Conservation (phyloP, 768 basidiomycete species). For the Lepiota venenata region DNA sequence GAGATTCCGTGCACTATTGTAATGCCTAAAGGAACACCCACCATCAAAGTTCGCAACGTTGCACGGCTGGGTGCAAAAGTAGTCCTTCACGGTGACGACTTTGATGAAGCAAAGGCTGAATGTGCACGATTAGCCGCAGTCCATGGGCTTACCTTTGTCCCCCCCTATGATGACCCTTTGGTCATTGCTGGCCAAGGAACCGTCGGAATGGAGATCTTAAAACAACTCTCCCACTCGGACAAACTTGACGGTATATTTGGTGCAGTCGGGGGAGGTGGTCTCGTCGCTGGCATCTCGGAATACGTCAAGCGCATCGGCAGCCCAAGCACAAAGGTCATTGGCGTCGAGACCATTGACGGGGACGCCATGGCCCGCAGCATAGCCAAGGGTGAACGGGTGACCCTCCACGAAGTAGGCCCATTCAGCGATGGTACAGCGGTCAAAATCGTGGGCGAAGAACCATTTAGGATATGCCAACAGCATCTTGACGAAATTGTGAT, state of each 20-base stretch:
- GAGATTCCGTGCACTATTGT: slow-evolving; percentile 97
- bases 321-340: slow-evolving; percentile 77
- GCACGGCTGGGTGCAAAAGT: slow-evolving; percentile 95
- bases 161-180: slow-evolving; percentile 95
- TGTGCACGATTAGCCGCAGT: slow-evolving; percentile 78
- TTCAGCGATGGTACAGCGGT: slow-evolving; percentile 99
- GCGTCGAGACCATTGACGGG: slow-evolving; percentile 93
- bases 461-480: slow-evolving; percentile 87
- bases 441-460: slow-evolving; percentile 91
- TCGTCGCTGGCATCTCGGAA: slow-evolving; percentile 85
- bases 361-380: slow-evolving; percentile 92
- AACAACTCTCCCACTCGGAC: slow-evolving; percentile 78
- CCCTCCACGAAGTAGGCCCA: slow-evolving; percentile 86
- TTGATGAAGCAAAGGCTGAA: slow-evolving; percentile 95
- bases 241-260: slow-evolving; percentile 82
- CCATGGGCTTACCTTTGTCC: slow-evolving; percentile 85
- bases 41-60: slow-evolving; percentile 95
- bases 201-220: slow-evolving; percentile 90
- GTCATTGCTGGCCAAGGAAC: slow-evolving; percentile 98
- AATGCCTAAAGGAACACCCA: slow-evolving; percentile 93
- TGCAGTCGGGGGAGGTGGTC: slow-evolving; percentile 91
- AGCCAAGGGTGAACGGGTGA: slow-evolving; percentile 75
- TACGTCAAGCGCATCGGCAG: slow-evolving; percentile 93
- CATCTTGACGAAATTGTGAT: slow-evolving; percentile 80
- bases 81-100: slow-evolving; percentile 86